These are phyloP conservation scores for Barnettozyma vustinii DNA, from an alignment of 805 yeast genomes.

Conservation along the genomic window DNA sequence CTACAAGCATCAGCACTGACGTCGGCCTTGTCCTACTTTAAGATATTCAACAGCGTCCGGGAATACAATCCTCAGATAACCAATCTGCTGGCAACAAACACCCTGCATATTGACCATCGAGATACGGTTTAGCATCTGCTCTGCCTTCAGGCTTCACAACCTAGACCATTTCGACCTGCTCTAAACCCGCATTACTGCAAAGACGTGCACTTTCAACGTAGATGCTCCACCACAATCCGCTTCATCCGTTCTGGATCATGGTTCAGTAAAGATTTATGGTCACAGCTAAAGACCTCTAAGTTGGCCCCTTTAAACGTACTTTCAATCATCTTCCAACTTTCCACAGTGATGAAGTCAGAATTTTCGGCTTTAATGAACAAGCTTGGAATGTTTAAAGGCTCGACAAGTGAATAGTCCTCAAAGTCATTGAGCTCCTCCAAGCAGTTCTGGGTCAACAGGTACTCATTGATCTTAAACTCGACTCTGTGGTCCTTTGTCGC, in stretches of 20 bases:
- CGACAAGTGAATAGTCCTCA: constrained; percentile 13
- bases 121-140: too few species aligned
- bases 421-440: constrained; percentile 25
- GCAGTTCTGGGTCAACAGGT: constrained; percentile 11
- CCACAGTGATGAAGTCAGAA: constrained; percentile 36
- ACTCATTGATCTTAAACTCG: constrained; percentile 24
- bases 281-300: constrained; percentile 3
- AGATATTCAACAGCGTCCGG: too few species aligned
- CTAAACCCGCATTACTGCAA: background rate
- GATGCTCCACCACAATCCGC: background rate
- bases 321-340: constrained; percentile 17
- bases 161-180: too few species aligned
- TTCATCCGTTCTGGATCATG: constrained; percentile 3
- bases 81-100: too few species aligned
- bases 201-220: background rate
- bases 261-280: constrained; percentile 5
- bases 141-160: too few species aligned
- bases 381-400: constrained; percentile 16
- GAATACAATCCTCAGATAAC: too few species aligned
- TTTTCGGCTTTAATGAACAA: constrained; percentile 39
- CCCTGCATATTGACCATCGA: too few species aligned
- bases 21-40: too few species aligned
- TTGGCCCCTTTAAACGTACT: background rate
- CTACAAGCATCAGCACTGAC: too few species aligned
- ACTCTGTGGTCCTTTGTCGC: constrained; percentile 11